Percentiles rank a stretch among this genome's conserved stretches.
Conservation (phyloP, 805 yeast species). For the Lachancea lanzarotensis region DNA sequence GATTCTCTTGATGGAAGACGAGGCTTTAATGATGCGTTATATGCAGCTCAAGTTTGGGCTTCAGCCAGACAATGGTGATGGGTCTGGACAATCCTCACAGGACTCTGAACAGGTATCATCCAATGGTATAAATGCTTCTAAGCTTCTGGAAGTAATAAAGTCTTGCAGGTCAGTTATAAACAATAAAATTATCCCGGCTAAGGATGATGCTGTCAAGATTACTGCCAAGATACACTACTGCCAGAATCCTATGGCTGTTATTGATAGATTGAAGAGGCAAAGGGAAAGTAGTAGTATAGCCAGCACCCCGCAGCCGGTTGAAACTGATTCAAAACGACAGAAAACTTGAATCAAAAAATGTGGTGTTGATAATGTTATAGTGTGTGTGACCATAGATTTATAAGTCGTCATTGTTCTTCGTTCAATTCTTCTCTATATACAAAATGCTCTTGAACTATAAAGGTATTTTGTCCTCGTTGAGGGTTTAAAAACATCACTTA, state of each 20-base stretch:
- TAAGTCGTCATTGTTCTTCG: background rate
- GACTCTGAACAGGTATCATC: slow-evolving; percentile 9
- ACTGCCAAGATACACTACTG: slow-evolving; percentile 61
- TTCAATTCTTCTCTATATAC: slow-evolving; percentile 9
- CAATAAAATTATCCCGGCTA: slow-evolving; percentile 39
- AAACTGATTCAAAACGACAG: slow-evolving; percentile 11
- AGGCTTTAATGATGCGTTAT: slow-evolving; percentile 57
- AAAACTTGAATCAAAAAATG: background rate
- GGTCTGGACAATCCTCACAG: slow-evolving; percentile 11
- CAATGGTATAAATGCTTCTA: slow-evolving; percentile 16
- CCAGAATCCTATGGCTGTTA: slow-evolving; percentile 48
- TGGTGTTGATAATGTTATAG: background rate
- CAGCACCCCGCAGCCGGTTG: slow-evolving; percentile 4
- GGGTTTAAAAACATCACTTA: background rate
- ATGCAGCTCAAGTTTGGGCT: slow-evolving; percentile 53
- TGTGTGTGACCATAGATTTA: background rate
- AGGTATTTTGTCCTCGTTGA: background rate
- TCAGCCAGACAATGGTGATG: slow-evolving; percentile 5
- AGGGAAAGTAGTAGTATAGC: slow-evolving; percentile 18
- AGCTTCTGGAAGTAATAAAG: slow-evolving; percentile 39
- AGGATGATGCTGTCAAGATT: slow-evolving; percentile 56
- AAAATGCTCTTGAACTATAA: slow-evolving; percentile 7
- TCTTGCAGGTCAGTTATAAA: slow-evolving; percentile 45
- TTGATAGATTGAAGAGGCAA: slow-evolving; percentile 48
- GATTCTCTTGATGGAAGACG: slow-evolving; percentile 64